Base-by-base conservation (phyloP, 441 rosid genomes). In the Capsella rubella region DNA sequence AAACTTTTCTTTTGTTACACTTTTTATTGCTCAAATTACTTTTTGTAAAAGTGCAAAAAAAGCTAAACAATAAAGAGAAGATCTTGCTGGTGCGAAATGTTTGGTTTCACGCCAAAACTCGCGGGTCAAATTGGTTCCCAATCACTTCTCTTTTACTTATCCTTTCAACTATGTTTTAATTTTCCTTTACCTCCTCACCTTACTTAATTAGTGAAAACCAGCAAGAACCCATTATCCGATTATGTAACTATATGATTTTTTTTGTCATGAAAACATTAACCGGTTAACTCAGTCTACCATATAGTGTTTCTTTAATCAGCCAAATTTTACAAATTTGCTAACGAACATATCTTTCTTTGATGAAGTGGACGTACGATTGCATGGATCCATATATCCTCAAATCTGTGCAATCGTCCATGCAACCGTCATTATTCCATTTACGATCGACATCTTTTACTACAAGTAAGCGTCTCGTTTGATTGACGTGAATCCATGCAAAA, bases 21-120 rank as follows among this genome's bases (percentile, higher is more conserved):
- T 77, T 77, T 77, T 66, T 3, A 11, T 71, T 32, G 50, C 32
- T 77, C 51, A 66, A 59, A 39, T 77, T 71, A 72, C 77, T 77
- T 77, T 77, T 77, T 59, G 72, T 32, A 72, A 77, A 77, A 77
- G 73, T 77, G 69, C 63, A 42, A 59, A 71, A 71, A 77, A 77
- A 72, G 69, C 71, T 71, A 71, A 37, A 34, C 25, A 54, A 64
- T 55, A 64, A 63, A 70, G 61, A 61, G 74, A 70, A 65, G 67
- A 71, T 71, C 46, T 71, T 71, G 80, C 71, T 77, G 76, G 77
- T 71, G 64, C 57, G 8, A 77, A 43, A 35, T 77, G 72, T 65
- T 77, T 66, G 64, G 77, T 72, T 77, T 21, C 25, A 45, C 57
- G 64, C 80, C 80, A 71, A 65, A 77, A 71, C 77, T 77, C 58